Conservation (phyloP, 768 basidiomycete species). For the Calocera cornea region DNA sequence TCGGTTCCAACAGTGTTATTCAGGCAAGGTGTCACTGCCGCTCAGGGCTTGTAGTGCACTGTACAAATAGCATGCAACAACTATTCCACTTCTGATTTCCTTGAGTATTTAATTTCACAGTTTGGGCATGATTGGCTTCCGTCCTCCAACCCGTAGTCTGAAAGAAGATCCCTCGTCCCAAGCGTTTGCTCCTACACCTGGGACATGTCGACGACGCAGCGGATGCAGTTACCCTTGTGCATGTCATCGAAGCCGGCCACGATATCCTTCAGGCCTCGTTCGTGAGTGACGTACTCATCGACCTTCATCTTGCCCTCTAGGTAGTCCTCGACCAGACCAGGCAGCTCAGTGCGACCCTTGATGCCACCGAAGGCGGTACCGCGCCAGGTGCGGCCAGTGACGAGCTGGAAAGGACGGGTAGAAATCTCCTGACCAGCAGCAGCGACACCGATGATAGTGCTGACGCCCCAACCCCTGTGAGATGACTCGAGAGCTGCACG, state of each 20-base stretch:
- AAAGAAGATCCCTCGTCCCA: background rate
- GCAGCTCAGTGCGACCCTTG: slow-evolving; percentile 91
- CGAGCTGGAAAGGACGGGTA: slow-evolving; percentile 65
- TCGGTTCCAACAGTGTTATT: slow-evolving; percentile 62
- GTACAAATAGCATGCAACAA: background rate
- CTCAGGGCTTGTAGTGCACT: background rate
- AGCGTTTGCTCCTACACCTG: background rate
- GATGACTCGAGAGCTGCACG: slow-evolving; percentile 92
- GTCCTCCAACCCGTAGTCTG: background rate
- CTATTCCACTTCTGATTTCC: background rate
- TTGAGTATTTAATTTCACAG: slow-evolving; percentile 1
- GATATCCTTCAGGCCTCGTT: slow-evolving; percentile 56
- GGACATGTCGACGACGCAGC: slow-evolving; percentile 87
- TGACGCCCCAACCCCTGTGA: slow-evolving; percentile 98
- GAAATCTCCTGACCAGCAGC: slow-evolving; percentile 92
- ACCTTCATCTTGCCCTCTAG: slow-evolving; percentile 69
- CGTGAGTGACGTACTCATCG: slow-evolving; percentile 93
- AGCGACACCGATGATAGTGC: slow-evolving; percentile 90
- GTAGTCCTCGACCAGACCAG: slow-evolving; percentile 89
- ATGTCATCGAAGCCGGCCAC: slow-evolving; percentile 88
- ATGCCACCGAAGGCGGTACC: slow-evolving; percentile 95
- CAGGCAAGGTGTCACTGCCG: slow-evolving; percentile 23
- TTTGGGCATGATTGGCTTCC: background rate
- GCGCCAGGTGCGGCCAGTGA: slow-evolving; percentile 88
- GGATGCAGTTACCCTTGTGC: slow-evolving; percentile 86